Conservation (phyloP, 2,329 filamentous ascomycete genomes). For the Xylariaceae sp. region DNA sequence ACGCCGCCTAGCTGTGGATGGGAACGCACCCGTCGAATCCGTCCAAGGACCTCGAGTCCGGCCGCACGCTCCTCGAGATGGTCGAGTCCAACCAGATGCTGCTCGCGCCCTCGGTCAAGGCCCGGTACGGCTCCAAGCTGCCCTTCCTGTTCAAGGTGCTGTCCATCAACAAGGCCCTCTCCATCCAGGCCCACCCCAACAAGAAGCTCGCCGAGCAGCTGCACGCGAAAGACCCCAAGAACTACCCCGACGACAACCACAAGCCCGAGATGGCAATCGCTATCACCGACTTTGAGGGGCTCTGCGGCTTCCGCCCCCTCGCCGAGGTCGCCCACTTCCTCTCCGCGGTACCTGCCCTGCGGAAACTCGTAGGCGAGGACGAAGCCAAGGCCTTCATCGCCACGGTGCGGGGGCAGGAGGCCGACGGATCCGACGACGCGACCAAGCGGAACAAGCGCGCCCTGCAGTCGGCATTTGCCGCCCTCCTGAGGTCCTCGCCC, state of each 20-base stretch:
- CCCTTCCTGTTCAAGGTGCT: constrained; percentile 98
- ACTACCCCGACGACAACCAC: constrained; percentile 99
- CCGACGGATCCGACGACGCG: constrained; percentile 27
- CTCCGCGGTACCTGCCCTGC: constrained; percentile 52
- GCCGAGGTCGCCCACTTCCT: constrained; percentile 77
- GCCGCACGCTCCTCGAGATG: constrained; percentile 78
- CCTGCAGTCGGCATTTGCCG: constrained; percentile 66
- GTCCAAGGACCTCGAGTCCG: constrained; percentile 78
- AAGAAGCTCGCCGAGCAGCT: constrained; percentile 88
- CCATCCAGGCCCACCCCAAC: constrained; percentile 94
- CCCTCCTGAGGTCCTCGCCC: constrained; percentile 70
- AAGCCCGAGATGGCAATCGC: constrained; percentile 99
- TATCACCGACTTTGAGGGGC: constrained; percentile 88
- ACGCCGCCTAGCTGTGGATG: constrained; percentile 99
- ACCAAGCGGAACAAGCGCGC: constrained; percentile 64
- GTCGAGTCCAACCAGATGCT: constrained; percentile 81
- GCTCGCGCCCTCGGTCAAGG: constrained; percentile 63
- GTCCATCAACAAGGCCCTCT: constrained; percentile 90
- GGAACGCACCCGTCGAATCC: constrained; percentile 94
- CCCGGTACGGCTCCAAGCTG: constrained; percentile 72
- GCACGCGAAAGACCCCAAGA: constrained; percentile 77
- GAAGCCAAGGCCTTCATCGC: constrained; percentile 49
- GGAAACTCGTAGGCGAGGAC: constrained; percentile 58
- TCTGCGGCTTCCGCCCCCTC: constrained; percentile 90
- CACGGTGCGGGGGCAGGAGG: constrained; percentile 45